Evolutionary conservation across 805 yeast species (phyloP), one percentile per base, ranked within the genome.

Genomic region (Lachancea dasiensis): DNA sequence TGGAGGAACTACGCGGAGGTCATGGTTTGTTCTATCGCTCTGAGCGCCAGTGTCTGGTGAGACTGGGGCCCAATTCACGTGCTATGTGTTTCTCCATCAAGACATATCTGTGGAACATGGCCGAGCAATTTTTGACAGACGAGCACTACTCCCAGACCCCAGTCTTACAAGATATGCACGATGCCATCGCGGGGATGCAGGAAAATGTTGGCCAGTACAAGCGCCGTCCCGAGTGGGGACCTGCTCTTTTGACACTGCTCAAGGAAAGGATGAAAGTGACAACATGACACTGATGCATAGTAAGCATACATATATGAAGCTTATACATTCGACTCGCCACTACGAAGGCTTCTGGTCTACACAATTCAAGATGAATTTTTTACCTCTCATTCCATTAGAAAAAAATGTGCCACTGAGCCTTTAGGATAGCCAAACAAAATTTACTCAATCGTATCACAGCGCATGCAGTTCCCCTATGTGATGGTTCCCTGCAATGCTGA

Each of bases 161-260:
- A 68, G 73, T 19, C 62, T 66, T 1, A 64, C 72, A 69, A n/a
- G 70, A 77, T 14, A 59, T 84, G 15, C 63, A 68, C 31, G 79
- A 75, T 6, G 86, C 87, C 1, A 73, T 85, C 24, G 71, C 72
- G 16, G 81, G 78, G 0, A 68, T 83, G 52, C 80, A 81, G 6
- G 75, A 65, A 3, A 73, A 65, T 18, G 56, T 82, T 40, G 76
- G 77, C 1, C 61, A 63, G 19, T 84, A 84, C 62, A 84, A 84
- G 56, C 68, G 75, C 41, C 68, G 75, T 22, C 69, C 69, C 2
- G 77, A 67, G 45, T 83, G 92, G 87, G 86, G 87, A 0, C 74
- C 73, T 1, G 81, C 89, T 0, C 79, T 76, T 0, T 26, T 46
- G 17, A 36, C 35, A 3, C 30, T 48, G 9, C 30, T 48, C n/a